phyloP scores from a whole-genome alignment of 2,329 filamentous ascomycete genomes.

The Verticillium nubilum region DNA sequence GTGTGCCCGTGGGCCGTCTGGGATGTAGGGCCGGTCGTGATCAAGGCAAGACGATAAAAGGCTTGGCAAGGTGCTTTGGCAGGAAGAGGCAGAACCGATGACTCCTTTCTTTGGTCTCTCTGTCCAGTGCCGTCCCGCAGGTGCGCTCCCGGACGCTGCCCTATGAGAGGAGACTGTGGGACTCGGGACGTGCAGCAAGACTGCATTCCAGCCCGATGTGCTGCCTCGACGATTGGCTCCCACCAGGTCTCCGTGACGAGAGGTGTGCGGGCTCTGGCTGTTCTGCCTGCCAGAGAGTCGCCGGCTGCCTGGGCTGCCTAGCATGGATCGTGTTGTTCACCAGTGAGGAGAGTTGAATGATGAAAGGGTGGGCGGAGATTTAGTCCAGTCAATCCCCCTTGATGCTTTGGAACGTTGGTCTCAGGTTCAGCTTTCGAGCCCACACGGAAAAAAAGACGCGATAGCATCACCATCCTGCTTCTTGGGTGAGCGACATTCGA shows the following conservation, averaged over 20 bases:
- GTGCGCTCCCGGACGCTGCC: constrained; percentile 12
- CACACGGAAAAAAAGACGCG: constrained; percentile 8
- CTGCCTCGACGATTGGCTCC: constrained; percentile 16
- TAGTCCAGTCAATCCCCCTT: not conserved
- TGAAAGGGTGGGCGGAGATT: not conserved
- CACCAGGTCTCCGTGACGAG: constrained; percentile 5
- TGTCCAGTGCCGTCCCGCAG: constrained; percentile 8
- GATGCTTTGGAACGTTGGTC: not conserved
- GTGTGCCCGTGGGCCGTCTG: not conserved
- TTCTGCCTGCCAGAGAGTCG: constrained; percentile 5
- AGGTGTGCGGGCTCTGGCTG: constrained; percentile 5
- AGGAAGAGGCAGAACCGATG: constrained; percentile 10
- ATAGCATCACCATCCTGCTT: not conserved
- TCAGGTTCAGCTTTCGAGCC: not conserved
- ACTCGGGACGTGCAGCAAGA: constrained; percentile 15
- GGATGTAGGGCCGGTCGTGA: not conserved
- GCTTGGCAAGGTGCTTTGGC: not conserved
- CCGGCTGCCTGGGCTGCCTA: constrained; percentile 1
- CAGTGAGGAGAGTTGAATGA: not conserved
- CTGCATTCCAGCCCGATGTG: constrained; percentile 17
- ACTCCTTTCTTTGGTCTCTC: constrained; percentile 9
- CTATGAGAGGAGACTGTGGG: constrained; percentile 15
- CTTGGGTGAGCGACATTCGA: not conserved
- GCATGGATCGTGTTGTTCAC: not conserved
- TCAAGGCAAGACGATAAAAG: not conserved